phyloP scores from a whole-genome alignment of 345 rosid genomes.

The Corymbia maculata region DNA sequence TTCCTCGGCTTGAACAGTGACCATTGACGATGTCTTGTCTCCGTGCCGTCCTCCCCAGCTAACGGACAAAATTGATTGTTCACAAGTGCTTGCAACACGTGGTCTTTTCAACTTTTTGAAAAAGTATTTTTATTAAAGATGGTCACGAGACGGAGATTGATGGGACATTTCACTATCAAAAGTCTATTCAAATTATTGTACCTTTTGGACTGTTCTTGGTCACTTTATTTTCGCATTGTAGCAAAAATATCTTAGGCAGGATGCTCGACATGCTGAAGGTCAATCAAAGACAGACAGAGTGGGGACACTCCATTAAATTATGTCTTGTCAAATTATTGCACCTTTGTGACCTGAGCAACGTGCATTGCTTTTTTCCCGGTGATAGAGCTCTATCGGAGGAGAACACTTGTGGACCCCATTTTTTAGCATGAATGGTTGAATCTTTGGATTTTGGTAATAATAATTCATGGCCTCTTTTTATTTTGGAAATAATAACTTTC shows the following conservation, averaged over 20 bases:
- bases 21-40: neutral
- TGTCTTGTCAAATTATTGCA: too few species aligned
- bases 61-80: neutral
- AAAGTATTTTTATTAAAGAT: neutral
- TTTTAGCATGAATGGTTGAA: neutral
- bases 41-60: neutral
- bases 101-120: neutral
- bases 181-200: too few species aligned
- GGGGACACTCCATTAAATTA: too few species aligned
- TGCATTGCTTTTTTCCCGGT: too few species aligned
- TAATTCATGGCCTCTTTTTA: too few species aligned
- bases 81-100: neutral
- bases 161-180: too few species aligned
- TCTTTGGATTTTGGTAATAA: neutral
- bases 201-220: too few species aligned
- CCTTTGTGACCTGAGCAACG: too few species aligned
- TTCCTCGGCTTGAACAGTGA: neutral
- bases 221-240: neutral
- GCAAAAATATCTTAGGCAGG: neutral
- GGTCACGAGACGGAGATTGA: neutral
- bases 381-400: too few species aligned
- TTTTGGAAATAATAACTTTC: too few species aligned
- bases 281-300: too few species aligned
- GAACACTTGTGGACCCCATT: neutral
- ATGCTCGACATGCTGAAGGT: too few species aligned